These are phyloP conservation scores for Desmodesmus armatus DNA, from an alignment of 139 green algal genomes.

Conservation along the genomic window DNA sequence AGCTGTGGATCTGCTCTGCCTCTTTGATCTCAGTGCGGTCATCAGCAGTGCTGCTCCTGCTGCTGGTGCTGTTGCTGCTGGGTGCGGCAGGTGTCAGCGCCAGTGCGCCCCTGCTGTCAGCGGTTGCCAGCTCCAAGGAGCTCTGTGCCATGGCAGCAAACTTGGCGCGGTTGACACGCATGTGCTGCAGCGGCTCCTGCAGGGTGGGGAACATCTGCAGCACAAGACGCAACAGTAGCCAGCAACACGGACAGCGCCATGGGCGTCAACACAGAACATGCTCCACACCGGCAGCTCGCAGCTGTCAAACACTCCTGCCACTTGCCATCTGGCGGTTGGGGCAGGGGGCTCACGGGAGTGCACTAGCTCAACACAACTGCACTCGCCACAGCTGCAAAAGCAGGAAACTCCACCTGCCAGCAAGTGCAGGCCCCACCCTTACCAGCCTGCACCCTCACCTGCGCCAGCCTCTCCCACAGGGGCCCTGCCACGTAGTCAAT, in stretches of 20 bases:
- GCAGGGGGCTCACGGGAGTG: no score
- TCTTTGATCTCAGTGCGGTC: not conserved
- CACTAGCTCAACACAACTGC: no score
- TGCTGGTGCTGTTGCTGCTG: constrained; percentile 8
- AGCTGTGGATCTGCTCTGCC: not conserved
- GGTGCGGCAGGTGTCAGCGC: not conserved
- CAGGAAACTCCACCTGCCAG: no score
- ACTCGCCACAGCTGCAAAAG: no score
- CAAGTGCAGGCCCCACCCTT: no score
- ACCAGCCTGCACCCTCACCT: no score
- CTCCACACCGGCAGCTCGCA: no score
- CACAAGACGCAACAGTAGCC: not conserved
- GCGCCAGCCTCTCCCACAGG: constrained; percentile 68
- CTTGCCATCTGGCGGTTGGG: no score
- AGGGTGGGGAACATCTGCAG: constrained; percentile 56
- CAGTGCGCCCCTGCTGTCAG: not conserved
- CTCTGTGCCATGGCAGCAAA: constrained; percentile 45
- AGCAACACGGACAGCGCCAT: not conserved
- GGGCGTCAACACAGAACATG: not conserved
- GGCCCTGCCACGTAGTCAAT: constrained; percentile 72
- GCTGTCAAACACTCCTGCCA: no score
- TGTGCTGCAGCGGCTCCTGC: constrained; percentile 39
- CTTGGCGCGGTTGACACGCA: constrained; percentile 41
- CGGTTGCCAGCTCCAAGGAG: no score
- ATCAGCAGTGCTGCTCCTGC: not conserved